phyloP scores from a whole-genome alignment of 192 early-diverging fungal genomes.

The Phycomyces nitens region DNA sequence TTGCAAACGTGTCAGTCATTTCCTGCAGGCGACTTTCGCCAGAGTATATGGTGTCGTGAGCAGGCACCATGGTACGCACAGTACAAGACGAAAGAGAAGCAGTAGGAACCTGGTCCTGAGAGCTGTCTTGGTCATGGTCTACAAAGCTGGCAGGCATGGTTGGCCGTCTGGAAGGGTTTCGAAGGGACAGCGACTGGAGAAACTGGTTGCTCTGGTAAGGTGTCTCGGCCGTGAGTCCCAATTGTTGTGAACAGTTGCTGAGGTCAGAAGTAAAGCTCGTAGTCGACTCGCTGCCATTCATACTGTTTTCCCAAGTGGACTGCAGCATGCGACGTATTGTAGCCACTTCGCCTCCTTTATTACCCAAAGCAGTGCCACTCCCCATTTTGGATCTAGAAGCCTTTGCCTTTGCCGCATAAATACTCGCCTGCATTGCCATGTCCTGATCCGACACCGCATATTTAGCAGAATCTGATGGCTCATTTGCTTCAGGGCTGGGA shows the following conservation, averaged over 20 bases:
- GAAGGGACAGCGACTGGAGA: slow-evolving; percentile 14
- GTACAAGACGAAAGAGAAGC: slow-evolving; percentile 28
- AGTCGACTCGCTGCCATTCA: slow-evolving; percentile 20
- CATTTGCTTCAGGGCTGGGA: not conserved
- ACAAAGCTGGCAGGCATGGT: slow-evolving; percentile 16
- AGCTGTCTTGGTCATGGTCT: not conserved
- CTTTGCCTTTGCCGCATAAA: not conserved
- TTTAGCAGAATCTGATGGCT: not conserved
- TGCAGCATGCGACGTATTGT: slow-evolving; percentile 23
- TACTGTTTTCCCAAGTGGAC: slow-evolving; percentile 22
- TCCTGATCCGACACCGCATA: not conserved
- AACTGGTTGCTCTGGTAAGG: slow-evolving; percentile 9
- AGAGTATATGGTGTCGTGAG: not conserved
- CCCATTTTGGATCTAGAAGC: slow-evolving; percentile 3
- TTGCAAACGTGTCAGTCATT: too few relatives aligned
- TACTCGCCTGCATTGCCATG: not conserved
- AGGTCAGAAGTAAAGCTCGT: slow-evolving; percentile 9
- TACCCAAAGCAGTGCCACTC: not conserved
- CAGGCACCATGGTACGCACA: slow-evolving; percentile 25
- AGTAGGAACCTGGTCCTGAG: slow-evolving; percentile 14
- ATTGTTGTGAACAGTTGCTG: not conserved
- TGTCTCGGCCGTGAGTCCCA: not conserved
- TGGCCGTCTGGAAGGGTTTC: slow-evolving; percentile 1
- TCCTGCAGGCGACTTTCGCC: too few relatives aligned
- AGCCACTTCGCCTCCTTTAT: slow-evolving; percentile 18